Conservation (phyloP, 371 early-diverging fungal species). For the Rhizopus stolonifer region DNA sequence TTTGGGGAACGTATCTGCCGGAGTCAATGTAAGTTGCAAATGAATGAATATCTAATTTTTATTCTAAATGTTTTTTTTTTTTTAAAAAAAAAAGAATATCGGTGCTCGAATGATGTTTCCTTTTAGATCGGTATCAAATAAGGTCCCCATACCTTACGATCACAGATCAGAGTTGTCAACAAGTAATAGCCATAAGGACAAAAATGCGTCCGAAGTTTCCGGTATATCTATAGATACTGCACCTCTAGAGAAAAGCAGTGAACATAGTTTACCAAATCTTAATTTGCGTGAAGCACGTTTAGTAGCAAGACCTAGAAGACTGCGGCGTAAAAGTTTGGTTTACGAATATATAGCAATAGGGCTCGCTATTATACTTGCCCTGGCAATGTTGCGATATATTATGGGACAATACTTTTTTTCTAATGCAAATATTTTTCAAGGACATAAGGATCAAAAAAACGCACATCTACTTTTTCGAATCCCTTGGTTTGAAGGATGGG, state of each 20-base stretch:
- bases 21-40: constrained; percentile 36
- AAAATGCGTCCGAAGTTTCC: too few species aligned
- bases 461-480: constrained; percentile 27
- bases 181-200: background rate
- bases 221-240: too few species aligned
- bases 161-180: background rate
- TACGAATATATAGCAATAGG: constrained; percentile 12
- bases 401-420: constrained; percentile 17
- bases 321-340: constrained; percentile 13
- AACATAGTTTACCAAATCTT: background rate
- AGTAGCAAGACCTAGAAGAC: constrained; percentile 7
- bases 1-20: constrained; percentile 32
- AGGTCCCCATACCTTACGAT: background rate
- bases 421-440: background rate
- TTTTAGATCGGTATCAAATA: constrained; percentile 10
- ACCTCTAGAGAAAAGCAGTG: background rate
- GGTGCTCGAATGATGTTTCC: constrained; percentile 24
- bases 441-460: background rate
- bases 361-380: constrained; percentile 17
- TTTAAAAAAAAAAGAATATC: constrained; percentile 10
- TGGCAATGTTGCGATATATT: constrained; percentile 21
- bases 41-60: constrained; percentile 8
- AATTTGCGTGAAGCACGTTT: constrained; percentile 13
- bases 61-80: constrained; percentile 2
- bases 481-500: constrained; percentile 44